Conservation (phyloP, 176 grass and related monocot species). For the Guadua angustifolia region DNA sequence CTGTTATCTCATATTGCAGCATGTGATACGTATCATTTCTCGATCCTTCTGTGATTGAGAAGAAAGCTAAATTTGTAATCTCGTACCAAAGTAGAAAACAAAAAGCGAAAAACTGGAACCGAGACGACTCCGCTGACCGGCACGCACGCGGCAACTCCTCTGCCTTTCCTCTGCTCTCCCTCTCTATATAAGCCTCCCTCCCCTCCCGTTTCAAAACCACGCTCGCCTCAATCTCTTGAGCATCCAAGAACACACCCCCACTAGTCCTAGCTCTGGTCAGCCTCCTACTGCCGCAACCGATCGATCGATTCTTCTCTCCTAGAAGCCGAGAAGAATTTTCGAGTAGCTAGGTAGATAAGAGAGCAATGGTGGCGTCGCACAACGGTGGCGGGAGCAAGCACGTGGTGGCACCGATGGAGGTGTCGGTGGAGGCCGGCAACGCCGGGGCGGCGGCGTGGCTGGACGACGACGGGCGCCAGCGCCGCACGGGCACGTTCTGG, state of each 20-base stretch:
- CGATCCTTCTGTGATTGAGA: too few species aligned
- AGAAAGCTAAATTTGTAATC: too few species aligned
- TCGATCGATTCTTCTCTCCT: not conserved
- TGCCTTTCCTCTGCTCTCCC: not conserved
- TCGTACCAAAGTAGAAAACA: too few species aligned
- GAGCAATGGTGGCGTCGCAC: not conserved
- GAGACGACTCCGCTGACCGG: too few species aligned
- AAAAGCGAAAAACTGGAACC: too few species aligned
- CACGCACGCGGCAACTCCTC: not conserved
- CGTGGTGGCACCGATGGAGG: constrained; percentile 45
- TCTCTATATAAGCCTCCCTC: not conserved
- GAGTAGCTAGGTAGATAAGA: not conserved
- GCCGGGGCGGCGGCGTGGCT: constrained; percentile 19
- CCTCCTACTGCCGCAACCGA: not conserved
- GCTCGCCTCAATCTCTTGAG: not conserved
- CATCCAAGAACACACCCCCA: not conserved
- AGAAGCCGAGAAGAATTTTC: not conserved
- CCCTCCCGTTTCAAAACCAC: not conserved
- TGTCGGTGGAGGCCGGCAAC: constrained; percentile 53
- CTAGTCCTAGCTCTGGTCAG: not conserved
- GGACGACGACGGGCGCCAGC: constrained; percentile 66
- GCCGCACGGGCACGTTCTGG: constrained; percentile 69
- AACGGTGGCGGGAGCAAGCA: constrained; percentile 1
- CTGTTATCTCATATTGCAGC: too few species aligned
- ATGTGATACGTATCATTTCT: too few species aligned